phyloP scores from a whole-genome alignment of 1,284 basidiomycete species.

The Flammula alnicola region DNA sequence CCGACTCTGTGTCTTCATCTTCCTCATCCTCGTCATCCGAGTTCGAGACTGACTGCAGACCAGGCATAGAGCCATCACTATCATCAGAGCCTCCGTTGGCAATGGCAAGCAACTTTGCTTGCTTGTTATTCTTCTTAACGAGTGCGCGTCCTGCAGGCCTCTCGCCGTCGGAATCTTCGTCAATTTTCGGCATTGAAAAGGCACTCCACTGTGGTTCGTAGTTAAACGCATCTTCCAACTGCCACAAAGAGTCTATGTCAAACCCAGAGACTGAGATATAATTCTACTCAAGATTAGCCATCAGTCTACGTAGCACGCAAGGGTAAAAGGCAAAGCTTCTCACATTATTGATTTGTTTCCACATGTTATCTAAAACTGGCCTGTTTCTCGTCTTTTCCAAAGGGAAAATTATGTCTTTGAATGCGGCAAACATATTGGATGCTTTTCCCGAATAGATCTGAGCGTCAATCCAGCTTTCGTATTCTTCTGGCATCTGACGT shows the following conservation, averaged over 20 bases:
- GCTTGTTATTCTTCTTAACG: slow-evolving; percentile 35
- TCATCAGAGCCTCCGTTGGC: slow-evolving; percentile 45
- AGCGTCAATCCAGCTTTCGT: slow-evolving; percentile 68
- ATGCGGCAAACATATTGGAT: slow-evolving; percentile 50
- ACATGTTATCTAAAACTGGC: slow-evolving; percentile 59
- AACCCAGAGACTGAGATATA: slow-evolving; percentile 55
- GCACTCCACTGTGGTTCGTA: slow-evolving; percentile 65
- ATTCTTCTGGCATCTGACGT: slow-evolving; percentile 58
- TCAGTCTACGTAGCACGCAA: not conserved
- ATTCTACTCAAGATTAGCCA: slow-evolving; percentile 46
- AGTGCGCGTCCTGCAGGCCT: slow-evolving; percentile 2
- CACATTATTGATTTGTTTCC: slow-evolving; percentile 66
- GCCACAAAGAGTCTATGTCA: slow-evolving; percentile 68
- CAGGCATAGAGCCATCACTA: slow-evolving; percentile 63
- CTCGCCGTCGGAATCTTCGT: slow-evolving; percentile 35
- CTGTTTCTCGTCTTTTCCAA: slow-evolving; percentile 57
- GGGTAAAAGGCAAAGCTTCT: slow-evolving; percentile 24
- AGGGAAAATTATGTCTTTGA: slow-evolving; percentile 62
- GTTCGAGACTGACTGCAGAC: slow-evolving; percentile 63
- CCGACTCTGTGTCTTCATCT: slow-evolving; percentile 43
- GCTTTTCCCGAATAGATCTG: slow-evolving; percentile 63
- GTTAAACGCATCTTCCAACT: slow-evolving; percentile 54
- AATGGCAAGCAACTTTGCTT: slow-evolving; percentile 52
- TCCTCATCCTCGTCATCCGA: slow-evolving; percentile 48
- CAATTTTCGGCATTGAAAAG: slow-evolving; percentile 37